These are phyloP conservation scores for Ehretia macrophylla DNA, from an alignment of 257 asterid genomes.

Conservation along the genomic window DNA sequence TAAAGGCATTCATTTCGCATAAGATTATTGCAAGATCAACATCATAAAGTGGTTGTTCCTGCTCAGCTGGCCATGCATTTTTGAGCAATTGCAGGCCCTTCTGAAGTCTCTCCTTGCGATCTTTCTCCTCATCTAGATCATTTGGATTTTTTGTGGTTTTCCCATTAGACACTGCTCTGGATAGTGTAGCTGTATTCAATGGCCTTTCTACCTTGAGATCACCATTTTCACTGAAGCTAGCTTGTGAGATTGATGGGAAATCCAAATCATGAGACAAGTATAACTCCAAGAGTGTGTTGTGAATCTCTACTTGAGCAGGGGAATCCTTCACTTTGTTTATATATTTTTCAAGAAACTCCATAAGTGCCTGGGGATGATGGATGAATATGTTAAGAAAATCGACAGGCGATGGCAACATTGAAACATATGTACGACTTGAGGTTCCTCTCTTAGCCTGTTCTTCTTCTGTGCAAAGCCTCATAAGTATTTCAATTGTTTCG, in stretches of 20 bases:
- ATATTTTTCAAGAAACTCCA: slow-evolving; percentile 90
- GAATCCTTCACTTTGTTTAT: slow-evolving; percentile 79
- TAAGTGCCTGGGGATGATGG: slow-evolving; percentile 75
- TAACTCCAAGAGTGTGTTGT: slow-evolving; percentile 81
- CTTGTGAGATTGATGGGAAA: slow-evolving; percentile 66
- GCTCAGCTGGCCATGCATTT: slow-evolving; percentile 90
- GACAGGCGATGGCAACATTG: slow-evolving; percentile 98
- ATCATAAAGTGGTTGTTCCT: slow-evolving; percentile 84
- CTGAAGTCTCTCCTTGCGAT: slow-evolving; percentile 53
- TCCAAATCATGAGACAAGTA: slow-evolving; percentile 78
- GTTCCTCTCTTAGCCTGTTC: slow-evolving; percentile 49
- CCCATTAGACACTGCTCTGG: slow-evolving; percentile 46
- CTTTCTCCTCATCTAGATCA: slow-evolving; percentile 46
- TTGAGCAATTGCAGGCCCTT: slow-evolving; percentile 75
- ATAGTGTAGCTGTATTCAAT: slow-evolving; percentile 21
- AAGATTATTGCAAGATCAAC: slow-evolving; percentile 87
- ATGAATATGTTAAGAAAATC: slow-evolving; percentile 87
- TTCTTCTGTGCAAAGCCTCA: slow-evolving; percentile 95
- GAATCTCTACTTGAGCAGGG: slow-evolving; percentile 95
- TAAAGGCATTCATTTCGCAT: slow-evolving; percentile 79
- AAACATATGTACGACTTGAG: slow-evolving; percentile 47
- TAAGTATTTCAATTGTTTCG: slow-evolving; percentile 74
- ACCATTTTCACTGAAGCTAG: slow-evolving; percentile 37
- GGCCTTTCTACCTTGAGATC: slow-evolving; percentile 27
- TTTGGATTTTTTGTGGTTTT: slow-evolving; percentile 15